Base-by-base conservation (phyloP, 805 yeast genomes). In the Barnettozyma populi region DNA sequence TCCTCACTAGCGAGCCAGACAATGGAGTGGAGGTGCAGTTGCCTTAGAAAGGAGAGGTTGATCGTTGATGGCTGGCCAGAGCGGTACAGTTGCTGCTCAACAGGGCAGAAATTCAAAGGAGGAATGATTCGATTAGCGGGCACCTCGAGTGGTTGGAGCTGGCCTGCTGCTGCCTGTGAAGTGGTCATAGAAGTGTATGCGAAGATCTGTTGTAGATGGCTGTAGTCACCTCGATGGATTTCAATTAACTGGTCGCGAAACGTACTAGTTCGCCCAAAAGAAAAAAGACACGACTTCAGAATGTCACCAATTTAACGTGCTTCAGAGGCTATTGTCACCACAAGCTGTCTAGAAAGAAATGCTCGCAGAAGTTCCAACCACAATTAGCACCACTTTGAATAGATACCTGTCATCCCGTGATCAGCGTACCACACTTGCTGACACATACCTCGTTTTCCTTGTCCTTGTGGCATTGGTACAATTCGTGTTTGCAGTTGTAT, bases 1-100 rank as follows among this genome's bases (percentile, higher is more conserved):
- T 92, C 99, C 62, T 92, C 99, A 34, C 86, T 84, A 1, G 97
- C 96, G 40, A 94, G 73, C 99, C 99, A 92, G 6, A 94, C 78
- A 31, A 94, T 85, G 5, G 95, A 85, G 47, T 80, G 81, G 45
- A 92, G 71, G 48, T 84, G 74, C 51, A 92, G 72, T 54, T 86
- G 84, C 50, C 81, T 74, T 31, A 94, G 66, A 61, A 92, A 94
- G 43, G 92, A 84, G 66, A 90, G 90, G 64, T 90, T 94, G 48
- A 92, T 83, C n/a, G 90, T 84, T 13, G 95, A 82, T 14, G 99
- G 99, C 65, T 90, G 97, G 0, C 98, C 98, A 13, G 94, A 83
- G 35, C 99, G 71, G 66, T 90, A 92, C 41, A 92, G 70, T 52
- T 84, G 81, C 43, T 83, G 75, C 61, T 94, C 98, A 13, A 94